phyloP scores from a whole-genome alignment of 257 asterid species.

The Handroanthus guayacan region DNA sequence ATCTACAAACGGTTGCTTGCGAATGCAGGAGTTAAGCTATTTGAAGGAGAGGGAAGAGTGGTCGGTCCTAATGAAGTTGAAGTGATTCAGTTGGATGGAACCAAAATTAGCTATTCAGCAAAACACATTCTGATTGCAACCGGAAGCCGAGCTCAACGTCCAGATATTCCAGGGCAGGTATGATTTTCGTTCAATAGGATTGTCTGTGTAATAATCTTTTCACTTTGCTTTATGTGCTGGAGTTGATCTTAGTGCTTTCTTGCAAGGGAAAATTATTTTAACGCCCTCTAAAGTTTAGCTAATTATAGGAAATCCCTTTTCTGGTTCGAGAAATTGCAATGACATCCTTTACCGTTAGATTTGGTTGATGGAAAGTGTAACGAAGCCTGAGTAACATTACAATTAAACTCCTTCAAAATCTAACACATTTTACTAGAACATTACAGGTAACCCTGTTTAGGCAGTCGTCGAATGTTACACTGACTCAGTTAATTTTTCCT shows the following conservation, averaged over 20 bases:
- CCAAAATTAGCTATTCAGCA: conserved; percentile 85
- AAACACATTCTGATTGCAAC: conserved; percentile 92
- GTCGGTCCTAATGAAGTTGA: conserved; percentile 95
- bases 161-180: conserved; percentile 86
- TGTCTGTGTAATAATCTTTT: conserved; percentile 3
- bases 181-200: conserved; percentile 22
- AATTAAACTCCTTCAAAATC: too few species aligned
- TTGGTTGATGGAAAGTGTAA: too few species aligned
- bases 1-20: conserved; percentile 89
- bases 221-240: conserved; percentile 11
- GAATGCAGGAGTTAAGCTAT: conserved; percentile 89
- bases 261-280: too few species aligned
- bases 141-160: conserved; percentile 93
- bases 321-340: too few species aligned
- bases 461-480: too few species aligned
- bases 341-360: too few species aligned
- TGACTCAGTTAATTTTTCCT: too few species aligned
- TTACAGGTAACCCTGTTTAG: too few species aligned
- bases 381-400: too few species aligned
- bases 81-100: conserved; percentile 90
- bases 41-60: conserved; percentile 96
- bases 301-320: too few species aligned
- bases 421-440: too few species aligned
- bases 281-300: too few species aligned
- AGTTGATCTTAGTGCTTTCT: conserved; percentile 17